Evolutionary conservation across 2,329 filamentous ascomycete genomes (phyloP), one percentile per base, ranked within the genome.

Genomic region (Phoma sp.): DNA sequence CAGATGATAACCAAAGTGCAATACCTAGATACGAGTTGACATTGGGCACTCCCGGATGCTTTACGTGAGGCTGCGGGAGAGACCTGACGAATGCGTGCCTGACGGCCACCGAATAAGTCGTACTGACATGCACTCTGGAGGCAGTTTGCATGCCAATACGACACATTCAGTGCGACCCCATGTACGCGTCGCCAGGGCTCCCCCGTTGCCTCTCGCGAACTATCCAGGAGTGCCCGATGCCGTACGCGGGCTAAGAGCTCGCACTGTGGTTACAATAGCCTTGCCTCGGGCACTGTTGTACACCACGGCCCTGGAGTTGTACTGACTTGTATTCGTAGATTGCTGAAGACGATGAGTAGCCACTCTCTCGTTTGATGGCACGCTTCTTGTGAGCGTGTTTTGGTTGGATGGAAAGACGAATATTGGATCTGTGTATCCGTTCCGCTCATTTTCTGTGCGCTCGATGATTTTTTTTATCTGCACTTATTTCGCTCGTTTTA

Each of bases 241-340:
- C 35, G 13, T 31, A 38, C 27, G 25, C 29, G 38, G 29, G 13
- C 46, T 36, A 43, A 17, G 38, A 35, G 19, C 19, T 33, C 19
- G 46, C 46, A 50, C 29, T 40, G 35, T 38, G 36, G 41, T 52
- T 46, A 36, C 43, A 29, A 52, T 46, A 38, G 50, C 43, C 35
- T 19, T 40, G 50, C 43, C 35, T 46, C 50, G n/a, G 35, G 50
- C 36, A 27, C 43, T 52, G 36, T 46, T 46, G 35, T 52, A 46
- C 36, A 8, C 24, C 36, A 32, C 29, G 36, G 21, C 41, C n/a
- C 4, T 3, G 36, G 10, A 38, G 17, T 32, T 24, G 12, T 33
- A 44, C 27, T 44, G 35, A 44, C 29, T 12, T n/a, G 13, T 36
- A 10, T 22, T 9, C 22, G 17, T 22, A 38, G 36, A 21, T 4